These are phyloP conservation scores for Colletotrichum sansevieriae DNA, from an alignment of 2,329 filamentous ascomycete species.

Conservation along the genomic window DNA sequence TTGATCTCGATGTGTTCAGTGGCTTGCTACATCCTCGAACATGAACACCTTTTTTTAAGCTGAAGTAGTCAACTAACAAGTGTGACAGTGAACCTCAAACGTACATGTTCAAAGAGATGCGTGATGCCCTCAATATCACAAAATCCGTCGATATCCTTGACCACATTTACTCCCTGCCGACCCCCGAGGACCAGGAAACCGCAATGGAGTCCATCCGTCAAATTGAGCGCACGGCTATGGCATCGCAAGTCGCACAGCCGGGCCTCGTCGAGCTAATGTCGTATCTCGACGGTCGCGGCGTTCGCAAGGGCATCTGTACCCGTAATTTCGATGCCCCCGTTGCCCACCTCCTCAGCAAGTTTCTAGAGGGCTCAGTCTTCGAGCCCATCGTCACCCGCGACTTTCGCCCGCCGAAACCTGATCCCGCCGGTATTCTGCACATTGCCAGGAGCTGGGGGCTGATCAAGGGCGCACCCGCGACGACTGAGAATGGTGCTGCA, in stretches of 20 bases:
- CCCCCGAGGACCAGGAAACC: conserved; percentile 64
- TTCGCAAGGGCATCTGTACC: conserved; percentile 91
- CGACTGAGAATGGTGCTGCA: conserved; percentile 28
- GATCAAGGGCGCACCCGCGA: conserved; percentile 10
- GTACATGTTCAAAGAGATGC: conserved; percentile 96
- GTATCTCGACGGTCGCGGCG: conserved; percentile 76
- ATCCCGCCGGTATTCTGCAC: conserved; percentile 88
- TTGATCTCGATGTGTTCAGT: too few relatives aligned
- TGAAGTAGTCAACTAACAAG: not conserved
- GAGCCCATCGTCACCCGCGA: conserved; percentile 86
- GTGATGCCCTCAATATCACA: conserved; percentile 77
- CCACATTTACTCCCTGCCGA: conserved; percentile 83
- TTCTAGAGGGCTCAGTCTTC: conserved; percentile 77
- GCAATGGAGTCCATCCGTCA: conserved; percentile 81
- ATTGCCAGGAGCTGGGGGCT: conserved; percentile 85
- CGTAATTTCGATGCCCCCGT: conserved; percentile 91
- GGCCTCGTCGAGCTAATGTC: conserved; percentile 84
- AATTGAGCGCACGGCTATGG: conserved; percentile 88
- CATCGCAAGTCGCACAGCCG: conserved; percentile 81
- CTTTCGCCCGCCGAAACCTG: conserved; percentile 86
- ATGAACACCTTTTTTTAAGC: not conserved
- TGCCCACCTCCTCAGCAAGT: conserved; percentile 78
- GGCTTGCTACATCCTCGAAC: too few relatives aligned
- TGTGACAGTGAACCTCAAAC: conserved; percentile 82
- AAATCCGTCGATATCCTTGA: conserved; percentile 86